Base-by-base conservation (phyloP, 345 rosid species). In the Citrus sp. region DNA sequence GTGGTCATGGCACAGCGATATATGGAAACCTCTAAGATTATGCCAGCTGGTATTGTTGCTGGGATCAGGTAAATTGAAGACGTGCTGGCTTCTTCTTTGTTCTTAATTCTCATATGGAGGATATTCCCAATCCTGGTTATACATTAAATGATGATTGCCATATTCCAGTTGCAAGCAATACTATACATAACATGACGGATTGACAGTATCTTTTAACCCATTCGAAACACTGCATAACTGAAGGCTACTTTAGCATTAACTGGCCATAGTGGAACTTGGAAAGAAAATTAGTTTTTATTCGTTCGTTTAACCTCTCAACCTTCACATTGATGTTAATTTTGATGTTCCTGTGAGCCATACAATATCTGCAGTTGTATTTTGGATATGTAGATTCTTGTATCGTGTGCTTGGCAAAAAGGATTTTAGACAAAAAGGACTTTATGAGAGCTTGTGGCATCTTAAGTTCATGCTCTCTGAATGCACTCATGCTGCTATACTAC, bases 31-130 rank as follows among this genome's bases (percentile, higher is more conserved):
- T 88, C 91, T 21, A 94, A 94, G 88, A 84, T 96, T 71, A 94
- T 96, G 98, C 99, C 99, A 14, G 94, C 99, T 77, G 99, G 95
- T 79, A 71, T 96, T 71, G 86, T 96, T 55, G 97, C 94, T 9
- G 99, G 86, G 73, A 85, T 94, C 86, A 92, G 99, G 99, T 90
- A 80, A 22, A 35, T 75, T 24, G 25, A 71, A 34, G 32, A 70
- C 25, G 60, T 54, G 59, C 51, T 27, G 9, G 30, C 37, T 2
- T 38, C 37, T 2, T 38, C 55, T 40, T n/a, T 67, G 28, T 7
- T 22, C 9, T 22, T 21, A 6, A 24, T 21, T 55, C 55, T 76
- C 7, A 5, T 66, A 49, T 2, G n/a, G 58, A 27, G 25, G 32
- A 77, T 40, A 24, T 3, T 63, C 5, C 56, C 5, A 14, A 25